These are phyloP conservation scores for Ilyonectria mors-panacis DNA, from an alignment of 2,329 filamentous ascomycete species.

Conservation along the genomic window DNA sequence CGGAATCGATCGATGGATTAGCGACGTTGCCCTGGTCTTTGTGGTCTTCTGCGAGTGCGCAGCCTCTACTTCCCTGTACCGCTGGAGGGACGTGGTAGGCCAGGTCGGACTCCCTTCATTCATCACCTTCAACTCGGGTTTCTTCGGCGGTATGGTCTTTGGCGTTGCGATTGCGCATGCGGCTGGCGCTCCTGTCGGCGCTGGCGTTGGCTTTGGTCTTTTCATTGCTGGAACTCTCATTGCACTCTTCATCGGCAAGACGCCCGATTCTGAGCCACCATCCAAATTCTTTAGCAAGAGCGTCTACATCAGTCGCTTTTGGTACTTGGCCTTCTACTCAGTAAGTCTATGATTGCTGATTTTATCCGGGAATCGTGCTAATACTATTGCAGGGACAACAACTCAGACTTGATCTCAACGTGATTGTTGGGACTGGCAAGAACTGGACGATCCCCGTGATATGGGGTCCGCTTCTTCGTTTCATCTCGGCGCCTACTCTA, in stretches of 20 bases:
- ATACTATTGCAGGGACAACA: slow-evolving; percentile 64
- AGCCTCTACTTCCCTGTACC: slow-evolving; percentile 67
- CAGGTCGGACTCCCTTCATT: slow-evolving; percentile 62
- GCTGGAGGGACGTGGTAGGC: slow-evolving; percentile 63
- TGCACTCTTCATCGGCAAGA: slow-evolving; percentile 58
- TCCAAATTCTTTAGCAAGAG: slow-evolving; percentile 60
- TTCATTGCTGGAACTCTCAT: slow-evolving; percentile 60
- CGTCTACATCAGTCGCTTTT: slow-evolving; percentile 58
- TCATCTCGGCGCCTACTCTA: slow-evolving; percentile 64
- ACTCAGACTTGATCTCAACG: slow-evolving; percentile 68
- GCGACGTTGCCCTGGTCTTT: slow-evolving; percentile 68
- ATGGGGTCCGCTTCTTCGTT: slow-evolving; percentile 65
- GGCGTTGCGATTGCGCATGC: slow-evolving; percentile 66
- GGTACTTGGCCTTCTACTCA: slow-evolving; percentile 71
- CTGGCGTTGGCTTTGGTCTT: slow-evolving; percentile 67
- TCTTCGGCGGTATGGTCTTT: slow-evolving; percentile 66
- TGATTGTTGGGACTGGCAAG: slow-evolving; percentile 65
- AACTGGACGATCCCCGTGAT: slow-evolving; percentile 71
- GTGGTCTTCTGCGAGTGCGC: slow-evolving; percentile 68
- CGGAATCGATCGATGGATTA: slow-evolving; percentile 70
- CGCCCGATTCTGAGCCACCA: slow-evolving; percentile 56
- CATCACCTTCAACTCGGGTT: slow-evolving; percentile 64
- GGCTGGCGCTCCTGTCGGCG: slow-evolving; percentile 60
- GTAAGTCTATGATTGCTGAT: slow-evolving; percentile 53
- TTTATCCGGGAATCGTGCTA: slow-evolving; percentile 7